Base-by-base conservation (phyloP, 1,284 basidiomycete species). In the Phellopilus nigrolimitatus region DNA sequence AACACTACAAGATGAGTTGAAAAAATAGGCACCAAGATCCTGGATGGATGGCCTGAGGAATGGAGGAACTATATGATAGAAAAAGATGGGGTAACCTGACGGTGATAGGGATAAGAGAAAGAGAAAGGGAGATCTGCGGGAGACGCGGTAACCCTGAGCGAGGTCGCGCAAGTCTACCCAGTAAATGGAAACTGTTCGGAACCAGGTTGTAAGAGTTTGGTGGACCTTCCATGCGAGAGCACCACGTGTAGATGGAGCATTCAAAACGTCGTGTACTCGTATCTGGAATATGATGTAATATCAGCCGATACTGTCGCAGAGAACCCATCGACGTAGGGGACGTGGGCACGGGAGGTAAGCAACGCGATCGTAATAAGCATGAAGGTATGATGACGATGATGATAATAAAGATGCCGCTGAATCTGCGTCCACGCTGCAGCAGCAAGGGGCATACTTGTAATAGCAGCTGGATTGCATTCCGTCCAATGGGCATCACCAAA, bases 1-100 rank as follows among this genome's bases (percentile, higher is more conserved):
- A 58, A 80, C 68, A 50, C 62, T 87, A 60, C 69, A 74, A 61
- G 78, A 82, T 27, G 84, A 84, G 43, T 65, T 86, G 58, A 51
- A 47, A 33, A 36, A 47, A 28, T 46, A 33, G 30, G 9, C 34
- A 19, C 31, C n/a, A 22, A 36, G 25, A 7, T 8, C 43, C 10
- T 15, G 17, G 25, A n/a, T 10, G n/a, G 13, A 7, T 1, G 42
- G n/a, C 15, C 15, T 54, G 52, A 48, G 15, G 25, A 25, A 21
- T 42, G 41, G 28, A 13, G 25, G 30, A 25, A 22, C 36, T 39
- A 47, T 56, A 63, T 15, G 8, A 31, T 10, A 10, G 25, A 28
- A 31, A 44, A 30, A 28, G n/a, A 28, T 31, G 10, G 25, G n/a
- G 17, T 19, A 13, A 24, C 9, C 22, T 34, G 31, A 34, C 9